phyloP scores from a whole-genome alignment of 768 basidiomycete genomes.

The Suillus hirtellus region DNA sequence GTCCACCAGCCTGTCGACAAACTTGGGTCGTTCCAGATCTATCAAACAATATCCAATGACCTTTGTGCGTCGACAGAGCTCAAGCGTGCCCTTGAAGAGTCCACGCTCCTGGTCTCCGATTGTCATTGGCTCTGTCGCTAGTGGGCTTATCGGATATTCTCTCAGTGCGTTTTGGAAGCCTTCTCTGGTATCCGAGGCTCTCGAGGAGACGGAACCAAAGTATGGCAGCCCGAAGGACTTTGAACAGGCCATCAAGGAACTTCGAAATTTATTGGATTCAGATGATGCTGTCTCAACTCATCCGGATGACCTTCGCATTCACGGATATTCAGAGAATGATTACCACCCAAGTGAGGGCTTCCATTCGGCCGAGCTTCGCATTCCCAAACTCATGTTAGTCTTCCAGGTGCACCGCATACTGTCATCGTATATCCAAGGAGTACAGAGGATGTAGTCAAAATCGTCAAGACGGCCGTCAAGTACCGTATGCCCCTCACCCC shows the following conservation, averaged over 20 bases:
- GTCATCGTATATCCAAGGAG: conserved; percentile 64
- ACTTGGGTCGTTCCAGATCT: conserved; percentile 5
- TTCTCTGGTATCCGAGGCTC: conserved; percentile 4
- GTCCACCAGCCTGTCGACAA: conserved; percentile 8
- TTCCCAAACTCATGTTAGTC: conserved; percentile 7
- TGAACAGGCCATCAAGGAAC: conserved; percentile 49
- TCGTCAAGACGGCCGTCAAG: conserved; percentile 74
- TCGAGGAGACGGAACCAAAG: conserved; percentile 21
- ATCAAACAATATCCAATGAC: not conserved
- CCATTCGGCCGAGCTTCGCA: not conserved
- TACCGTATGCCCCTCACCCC: conserved; percentile 77
- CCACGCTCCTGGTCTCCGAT: conserved; percentile 1
- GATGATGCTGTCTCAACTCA: conserved; percentile 49
- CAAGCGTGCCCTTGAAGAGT: not conserved
- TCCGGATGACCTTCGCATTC: conserved; percentile 47
- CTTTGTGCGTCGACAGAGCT: conserved; percentile 2
- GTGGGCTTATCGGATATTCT: conserved; percentile 21
- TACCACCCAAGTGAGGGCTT: conserved; percentile 47
- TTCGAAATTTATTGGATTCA: conserved; percentile 39
- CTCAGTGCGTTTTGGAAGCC: conserved; percentile 21
- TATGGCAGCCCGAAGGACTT: conserved; percentile 60
- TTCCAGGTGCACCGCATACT: conserved; percentile 46
- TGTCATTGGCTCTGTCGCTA: conserved; percentile 10
- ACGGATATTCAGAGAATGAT: conserved; percentile 57
- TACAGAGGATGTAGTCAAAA: conserved; percentile 80